Base-by-base conservation (phyloP, 2,329 filamentous ascomycete genomes). In the Trichoderma harzianum region DNA sequence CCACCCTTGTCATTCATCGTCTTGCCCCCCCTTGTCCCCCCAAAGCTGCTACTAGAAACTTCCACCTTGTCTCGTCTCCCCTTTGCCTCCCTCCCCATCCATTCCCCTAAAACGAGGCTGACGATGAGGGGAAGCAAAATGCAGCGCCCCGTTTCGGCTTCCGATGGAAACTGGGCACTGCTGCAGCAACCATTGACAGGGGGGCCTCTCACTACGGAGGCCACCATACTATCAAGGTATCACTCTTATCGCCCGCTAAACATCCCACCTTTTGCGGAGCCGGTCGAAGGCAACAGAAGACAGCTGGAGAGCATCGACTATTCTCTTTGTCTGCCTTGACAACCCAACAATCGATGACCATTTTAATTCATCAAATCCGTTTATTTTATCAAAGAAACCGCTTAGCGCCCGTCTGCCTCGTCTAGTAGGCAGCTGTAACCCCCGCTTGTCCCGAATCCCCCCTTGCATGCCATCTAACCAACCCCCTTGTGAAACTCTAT, bases 101-200 rank as follows among this genome's bases (percentile, higher is more conserved):
- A 26, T 32, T 26, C 39, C 34, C n/a, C 24, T 39, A 32, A 16
- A 16, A 71, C 61, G 53, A 71, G 69, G 69, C 69, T 66, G 69
- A 71, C 47, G 69, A 71, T 58, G 69, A 71, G 69, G 69, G 69
- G 69, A 58, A 66, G 1, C 26, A 6, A 47, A n/a, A 61, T 51
- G 28, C 51, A 65, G 47, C 21, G 53, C 68, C 60, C 68, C 60
- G 30, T 39, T 47, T 47, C 26, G 57, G 26, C 30, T 24, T 24
- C 58, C 68, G 61, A 47, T 65, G n/a, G n/a, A 18, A 7, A 58
- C 60, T 57, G 68, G 68, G 68, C 67, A 69, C 55, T 43, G 67
- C 58, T 70, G 60, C 68, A 58, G 69, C 30, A 16, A 18, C 61
- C 65, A 26, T 32, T 21, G 53, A 68, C 65, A 69, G 65, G 53